Conservation (phyloP, 768 basidiomycete species). For the Boletus sp. region DNA sequence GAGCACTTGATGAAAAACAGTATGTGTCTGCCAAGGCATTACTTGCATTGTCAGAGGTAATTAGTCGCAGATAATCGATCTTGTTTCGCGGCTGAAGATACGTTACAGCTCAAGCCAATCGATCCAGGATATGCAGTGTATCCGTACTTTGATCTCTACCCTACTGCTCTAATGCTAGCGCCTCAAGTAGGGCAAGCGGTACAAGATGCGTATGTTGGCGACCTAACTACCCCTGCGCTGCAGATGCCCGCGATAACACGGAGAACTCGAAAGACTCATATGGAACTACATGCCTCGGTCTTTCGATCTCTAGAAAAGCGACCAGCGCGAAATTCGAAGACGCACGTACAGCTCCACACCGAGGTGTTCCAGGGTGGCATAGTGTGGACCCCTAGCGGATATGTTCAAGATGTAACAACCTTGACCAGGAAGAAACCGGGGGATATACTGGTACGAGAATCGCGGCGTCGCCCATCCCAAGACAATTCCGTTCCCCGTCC, state of each 20-base stretch:
- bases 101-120: not conserved
- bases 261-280: slow-evolving; percentile 21
- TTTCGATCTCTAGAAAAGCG: slow-evolving; percentile 10
- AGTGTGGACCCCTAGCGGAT: slow-evolving; percentile 31
- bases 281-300: slow-evolving; percentile 16
- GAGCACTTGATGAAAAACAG: slow-evolving; percentile 1
- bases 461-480: not conserved
- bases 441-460: not conserved
- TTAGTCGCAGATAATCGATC: not conserved
- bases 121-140: slow-evolving; percentile 14
- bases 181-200: not conserved
- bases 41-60: slow-evolving; percentile 15
- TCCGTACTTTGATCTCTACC: slow-evolving; percentile 26
- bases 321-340: slow-evolving; percentile 21
- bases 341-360: slow-evolving; percentile 35
- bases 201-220: not conserved
- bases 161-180: not conserved
- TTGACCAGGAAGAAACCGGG: not conserved
- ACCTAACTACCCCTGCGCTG: not conserved
- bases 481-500: not conserved
- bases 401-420: slow-evolving; percentile 13
- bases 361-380: slow-evolving; percentile 30
- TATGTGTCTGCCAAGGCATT: not conserved
- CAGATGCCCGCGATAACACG: not conserved
- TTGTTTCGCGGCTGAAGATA: slow-evolving; percentile 1